Conservation (phyloP, 495 filamentous ascomycete genomes). For the Gamarada debralockiae region DNA sequence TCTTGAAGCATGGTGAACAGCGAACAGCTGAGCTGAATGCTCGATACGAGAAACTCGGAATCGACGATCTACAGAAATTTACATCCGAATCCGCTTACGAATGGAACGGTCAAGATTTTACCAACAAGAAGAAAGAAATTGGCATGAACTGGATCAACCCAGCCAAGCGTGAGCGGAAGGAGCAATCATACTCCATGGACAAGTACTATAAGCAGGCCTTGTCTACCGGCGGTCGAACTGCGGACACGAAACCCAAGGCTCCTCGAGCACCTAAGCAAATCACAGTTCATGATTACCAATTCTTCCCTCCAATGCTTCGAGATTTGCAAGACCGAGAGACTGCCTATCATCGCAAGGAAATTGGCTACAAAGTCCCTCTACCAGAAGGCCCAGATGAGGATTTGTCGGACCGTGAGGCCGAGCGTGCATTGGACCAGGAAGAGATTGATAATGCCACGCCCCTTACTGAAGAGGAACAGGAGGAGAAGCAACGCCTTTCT, state of each 20-base stretch:
- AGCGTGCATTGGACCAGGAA: slow-evolving; percentile 81
- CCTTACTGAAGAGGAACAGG: slow-evolving; percentile 84
- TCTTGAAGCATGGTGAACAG: slow-evolving; percentile 82
- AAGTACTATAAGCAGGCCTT: slow-evolving; percentile 96
- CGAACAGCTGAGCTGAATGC: slow-evolving; percentile 86
- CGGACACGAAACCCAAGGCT: slow-evolving; percentile 91
- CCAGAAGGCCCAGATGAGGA: slow-evolving; percentile 81
- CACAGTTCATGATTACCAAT: slow-evolving; percentile 92
- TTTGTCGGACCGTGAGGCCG: slow-evolving; percentile 77
- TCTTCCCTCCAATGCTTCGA: slow-evolving; percentile 77
- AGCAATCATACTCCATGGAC: slow-evolving; percentile 96
- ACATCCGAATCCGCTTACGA: slow-evolving; percentile 96
- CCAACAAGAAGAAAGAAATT: slow-evolving; percentile 88
- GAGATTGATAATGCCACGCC: slow-evolving; percentile 90
- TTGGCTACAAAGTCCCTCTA: slow-evolving; percentile 85
- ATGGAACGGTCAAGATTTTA: slow-evolving; percentile 97
- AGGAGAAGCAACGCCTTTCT: slow-evolving; percentile 74
- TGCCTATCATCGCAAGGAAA: slow-evolving; percentile 92
- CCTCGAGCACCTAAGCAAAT: slow-evolving; percentile 93
- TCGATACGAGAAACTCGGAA: slow-evolving; percentile 94
- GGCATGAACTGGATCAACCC: slow-evolving; percentile 98
- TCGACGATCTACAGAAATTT: slow-evolving; percentile 98
- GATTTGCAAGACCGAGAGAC: slow-evolving; percentile 96
- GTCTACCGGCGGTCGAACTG: slow-evolving; percentile 76
- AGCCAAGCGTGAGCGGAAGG: slow-evolving; percentile 96